A percentile compares a stretch with the other conserved stretches of the same genome.
Evolutionary conservation across 1,139 yeast species (phyloP).

Genomic region (Spencermartinsiella ligniputridi): DNA sequence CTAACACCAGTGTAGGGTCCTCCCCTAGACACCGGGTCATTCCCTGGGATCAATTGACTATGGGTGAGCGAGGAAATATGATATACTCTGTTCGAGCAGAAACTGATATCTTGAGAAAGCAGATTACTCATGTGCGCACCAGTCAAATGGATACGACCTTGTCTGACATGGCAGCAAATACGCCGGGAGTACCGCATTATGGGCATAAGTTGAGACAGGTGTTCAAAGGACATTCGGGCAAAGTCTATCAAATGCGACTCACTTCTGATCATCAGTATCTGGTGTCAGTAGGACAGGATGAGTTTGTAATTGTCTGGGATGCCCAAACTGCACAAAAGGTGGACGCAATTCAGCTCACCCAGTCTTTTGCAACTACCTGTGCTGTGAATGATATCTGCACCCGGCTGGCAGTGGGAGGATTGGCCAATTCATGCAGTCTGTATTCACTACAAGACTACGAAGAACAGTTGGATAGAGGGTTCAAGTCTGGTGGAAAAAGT

Average conservation of each 20-base stretch:
- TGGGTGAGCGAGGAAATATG: constrained; percentile 16
- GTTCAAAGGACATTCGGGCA: constrained; percentile 71
- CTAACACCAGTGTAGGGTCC: background rate
- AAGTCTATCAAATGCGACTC: constrained; percentile 69
- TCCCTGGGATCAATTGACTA: background rate
- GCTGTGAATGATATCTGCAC: constrained; percentile 55
- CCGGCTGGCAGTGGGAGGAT: constrained; percentile 74
- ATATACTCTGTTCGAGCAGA: constrained; percentile 21
- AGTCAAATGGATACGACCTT: constrained; percentile 22
- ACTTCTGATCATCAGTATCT: constrained; percentile 54
- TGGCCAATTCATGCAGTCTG: constrained; percentile 73
- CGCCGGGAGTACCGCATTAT: constrained; percentile 17
- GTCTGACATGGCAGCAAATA: constrained; percentile 16
- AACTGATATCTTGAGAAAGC: constrained; percentile 20
- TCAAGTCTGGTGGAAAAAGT: constrained; percentile 2
- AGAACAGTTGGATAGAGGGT: background rate
- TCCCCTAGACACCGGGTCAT: background rate
- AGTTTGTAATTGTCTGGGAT: constrained; percentile 82
- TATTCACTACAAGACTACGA: constrained; percentile 34
- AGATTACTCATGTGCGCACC: constrained; percentile 16
- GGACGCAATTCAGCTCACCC: constrained; percentile 52
- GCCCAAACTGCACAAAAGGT: constrained; percentile 66
- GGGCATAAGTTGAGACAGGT: constrained; percentile 23
- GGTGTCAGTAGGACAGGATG: constrained; percentile 76
- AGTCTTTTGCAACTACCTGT: constrained; percentile 76